A percentile compares a stretch with the other conserved stretches of the same genome.
These are phyloP conservation scores for Pachyrhizus erosus DNA, from an alignment of 306 rosid species.

Conservation along the genomic window DNA sequence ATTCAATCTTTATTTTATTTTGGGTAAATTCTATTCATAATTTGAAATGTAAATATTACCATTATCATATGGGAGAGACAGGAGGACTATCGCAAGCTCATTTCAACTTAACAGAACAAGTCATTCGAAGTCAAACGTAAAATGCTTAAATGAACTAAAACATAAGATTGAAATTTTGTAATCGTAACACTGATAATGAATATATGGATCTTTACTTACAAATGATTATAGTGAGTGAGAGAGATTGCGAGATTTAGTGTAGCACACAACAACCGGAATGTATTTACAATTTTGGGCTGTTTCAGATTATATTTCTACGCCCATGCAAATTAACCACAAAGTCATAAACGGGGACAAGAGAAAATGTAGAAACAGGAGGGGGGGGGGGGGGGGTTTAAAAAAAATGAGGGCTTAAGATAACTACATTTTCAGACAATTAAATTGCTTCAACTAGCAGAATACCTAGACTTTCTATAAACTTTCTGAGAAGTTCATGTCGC, in stretches of 20 bases:
- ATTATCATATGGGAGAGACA: background rate
- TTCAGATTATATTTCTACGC: background rate
- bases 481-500: constrained; percentile 28
- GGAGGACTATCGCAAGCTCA: background rate
- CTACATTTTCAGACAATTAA: constrained; percentile 16
- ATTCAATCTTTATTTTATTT: background rate
- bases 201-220: background rate
- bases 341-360: background rate
- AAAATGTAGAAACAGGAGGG: background rate
- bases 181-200: background rate
- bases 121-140: background rate
- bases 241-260: background rate
- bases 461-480: constrained; percentile 22
- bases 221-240: background rate
- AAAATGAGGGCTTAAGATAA: background rate
- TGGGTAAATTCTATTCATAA: background rate
- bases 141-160: background rate
- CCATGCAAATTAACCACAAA: background rate
- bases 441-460: constrained; percentile 18
- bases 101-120: background rate
- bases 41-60: background rate
- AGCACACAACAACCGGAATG: background rate
- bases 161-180: background rate
- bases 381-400: background rate
- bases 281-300: background rate